Conservation (phyloP, 2,329 filamentous ascomycete species). For the Aspergillus sp. region DNA sequence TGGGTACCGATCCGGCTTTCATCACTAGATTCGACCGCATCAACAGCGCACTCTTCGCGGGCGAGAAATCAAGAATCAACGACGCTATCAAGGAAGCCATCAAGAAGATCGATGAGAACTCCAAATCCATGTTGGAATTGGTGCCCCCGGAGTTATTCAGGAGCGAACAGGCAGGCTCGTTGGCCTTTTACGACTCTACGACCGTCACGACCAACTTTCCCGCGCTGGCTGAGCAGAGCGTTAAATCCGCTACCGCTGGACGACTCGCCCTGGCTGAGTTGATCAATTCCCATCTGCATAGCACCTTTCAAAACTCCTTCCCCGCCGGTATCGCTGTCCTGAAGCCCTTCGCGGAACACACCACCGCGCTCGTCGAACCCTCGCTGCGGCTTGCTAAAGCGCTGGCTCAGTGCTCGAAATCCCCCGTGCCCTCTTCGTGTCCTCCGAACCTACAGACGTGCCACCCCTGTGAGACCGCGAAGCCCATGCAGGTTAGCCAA, state of each 20-base stretch:
- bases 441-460: constrained; percentile 79
- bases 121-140: constrained; percentile 64
- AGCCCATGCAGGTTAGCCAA: constrained; percentile 66
- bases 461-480: constrained; percentile 67
- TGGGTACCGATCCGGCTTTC: constrained; percentile 70
- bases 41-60: constrained; percentile 70
- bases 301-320: constrained; percentile 79
- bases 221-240: constrained; percentile 63
- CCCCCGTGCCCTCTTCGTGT: constrained; percentile 73
- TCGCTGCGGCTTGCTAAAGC: constrained; percentile 71
- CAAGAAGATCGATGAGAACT: constrained; percentile 54
- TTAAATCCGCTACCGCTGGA: constrained; percentile 58
- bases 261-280: constrained; percentile 68
- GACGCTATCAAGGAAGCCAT: constrained; percentile 63
- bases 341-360: constrained; percentile 75
- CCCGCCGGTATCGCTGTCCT: constrained; percentile 74
- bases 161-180: constrained; percentile 64
- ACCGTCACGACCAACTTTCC: constrained; percentile 66
- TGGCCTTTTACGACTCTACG: constrained; percentile 74
- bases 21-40: constrained; percentile 70
- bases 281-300: constrained; percentile 82
- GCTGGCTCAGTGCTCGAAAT: constrained; percentile 71
- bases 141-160: constrained; percentile 61
- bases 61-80: constrained; percentile 63
- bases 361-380: constrained; percentile 68